Evolutionary conservation across 2,329 filamentous ascomycete genomes (phyloP).

Genomic region (Stromatinia cepivora): DNA sequence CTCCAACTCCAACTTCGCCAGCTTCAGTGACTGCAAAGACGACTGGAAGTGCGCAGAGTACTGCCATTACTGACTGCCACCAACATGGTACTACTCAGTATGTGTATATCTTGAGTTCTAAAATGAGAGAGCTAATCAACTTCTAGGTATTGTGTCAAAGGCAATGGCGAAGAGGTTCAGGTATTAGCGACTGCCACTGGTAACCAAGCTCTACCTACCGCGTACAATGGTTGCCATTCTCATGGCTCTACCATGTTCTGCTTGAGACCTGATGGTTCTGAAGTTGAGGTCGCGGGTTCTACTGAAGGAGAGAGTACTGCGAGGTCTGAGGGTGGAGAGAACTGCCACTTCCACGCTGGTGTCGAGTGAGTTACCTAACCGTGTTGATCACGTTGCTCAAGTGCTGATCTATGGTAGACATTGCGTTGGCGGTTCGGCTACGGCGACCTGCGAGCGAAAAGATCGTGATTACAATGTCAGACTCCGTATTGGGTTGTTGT

Average conservation of each 20-base stretch:
- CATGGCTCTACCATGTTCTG: conserved; percentile 3
- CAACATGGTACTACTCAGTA: conserved; percentile 10
- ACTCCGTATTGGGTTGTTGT: conserved; percentile 4
- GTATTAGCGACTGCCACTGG: not conserved
- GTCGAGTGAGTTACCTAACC: not conserved
- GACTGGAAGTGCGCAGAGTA: not conserved
- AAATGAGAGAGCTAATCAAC: not conserved
- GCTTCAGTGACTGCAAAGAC: not conserved
- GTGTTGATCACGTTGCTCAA: not conserved
- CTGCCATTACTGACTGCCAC: conserved; percentile 4
- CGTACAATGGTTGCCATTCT: conserved; percentile 1
- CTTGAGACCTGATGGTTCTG: not conserved
- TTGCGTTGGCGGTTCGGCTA: not conserved
- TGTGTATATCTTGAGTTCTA: not conserved
- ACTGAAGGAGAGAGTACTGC: not conserved
- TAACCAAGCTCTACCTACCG: not conserved
- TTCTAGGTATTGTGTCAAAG: not conserved
- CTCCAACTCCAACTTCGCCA: not conserved
- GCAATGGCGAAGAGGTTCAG: conserved; percentile 6
- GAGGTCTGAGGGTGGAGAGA: not conserved
- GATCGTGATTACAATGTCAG: conserved; percentile 7
- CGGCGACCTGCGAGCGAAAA: not conserved
- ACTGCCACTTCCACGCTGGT: conserved; percentile 1
- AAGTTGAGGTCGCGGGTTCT: not conserved
- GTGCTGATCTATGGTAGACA: not conserved